phyloP scores from a whole-genome alignment of 1,284 basidiomycete genomes.

The Flammula alnicola region DNA sequence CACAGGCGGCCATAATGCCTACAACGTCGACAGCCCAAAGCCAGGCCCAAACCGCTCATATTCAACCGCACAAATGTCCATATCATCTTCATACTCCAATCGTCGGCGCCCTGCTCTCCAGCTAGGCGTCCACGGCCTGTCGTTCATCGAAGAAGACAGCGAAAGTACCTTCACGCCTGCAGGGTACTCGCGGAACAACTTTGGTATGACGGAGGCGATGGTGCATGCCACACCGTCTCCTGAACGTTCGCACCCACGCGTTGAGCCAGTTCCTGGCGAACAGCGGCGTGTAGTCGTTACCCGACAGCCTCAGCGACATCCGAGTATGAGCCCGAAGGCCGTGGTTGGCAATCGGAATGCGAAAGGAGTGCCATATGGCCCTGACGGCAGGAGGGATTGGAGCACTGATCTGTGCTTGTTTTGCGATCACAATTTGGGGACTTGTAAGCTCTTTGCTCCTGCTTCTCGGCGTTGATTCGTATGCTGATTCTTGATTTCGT shows the following conservation, averaged over 20 bases:
- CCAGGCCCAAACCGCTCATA: no score
- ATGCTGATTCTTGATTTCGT: not conserved
- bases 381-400: conserved; percentile 18
- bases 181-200: not conserved
- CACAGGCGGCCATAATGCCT: no score
- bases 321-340: not conserved
- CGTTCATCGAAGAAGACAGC: conserved; percentile 12
- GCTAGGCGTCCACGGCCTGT: conserved; percentile 11
- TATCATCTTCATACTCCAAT: not conserved
- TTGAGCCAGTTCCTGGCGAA: no score
- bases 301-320: not conserved
- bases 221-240: no score
- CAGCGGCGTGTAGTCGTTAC: no score
- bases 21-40: no score
- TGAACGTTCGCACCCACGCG: no score
- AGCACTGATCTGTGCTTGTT: conserved; percentile 20
- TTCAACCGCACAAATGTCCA: not conserved
- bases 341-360: conserved; percentile 11
- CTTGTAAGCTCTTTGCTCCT: conserved; percentile 10
- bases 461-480: conserved; percentile 6
- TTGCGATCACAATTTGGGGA: conserved; percentile 21
- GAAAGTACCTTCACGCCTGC: conserved; percentile 1
- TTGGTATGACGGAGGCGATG: not conserved
- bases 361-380: conserved; percentile 7
- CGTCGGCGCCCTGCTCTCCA: not conserved